Evolutionary conservation across 768 basidiomycete genomes (phyloP).

Genomic region (Suillus americanus): DNA sequence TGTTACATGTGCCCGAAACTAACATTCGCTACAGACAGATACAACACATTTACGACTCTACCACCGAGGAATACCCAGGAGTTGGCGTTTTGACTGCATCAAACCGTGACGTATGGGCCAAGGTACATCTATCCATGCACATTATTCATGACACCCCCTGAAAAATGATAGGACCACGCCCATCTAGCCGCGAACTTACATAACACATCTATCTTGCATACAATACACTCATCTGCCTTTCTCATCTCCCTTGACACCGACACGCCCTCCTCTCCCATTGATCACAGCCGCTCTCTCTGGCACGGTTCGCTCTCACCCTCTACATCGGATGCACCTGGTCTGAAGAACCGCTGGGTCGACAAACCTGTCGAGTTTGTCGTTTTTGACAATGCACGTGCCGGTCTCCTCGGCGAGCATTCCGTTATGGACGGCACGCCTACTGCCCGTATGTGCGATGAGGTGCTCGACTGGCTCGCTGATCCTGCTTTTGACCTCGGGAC

Average conservation of each 20-base stretch:
- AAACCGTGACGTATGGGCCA: constrained; percentile 87
- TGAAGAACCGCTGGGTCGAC: constrained; percentile 83
- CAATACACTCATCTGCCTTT: constrained; percentile 86
- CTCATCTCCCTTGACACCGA: constrained; percentile 73
- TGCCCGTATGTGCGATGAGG: constrained; percentile 66
- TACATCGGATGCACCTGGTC: constrained; percentile 37
- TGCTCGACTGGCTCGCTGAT: constrained; percentile 59
- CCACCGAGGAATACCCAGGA: constrained; percentile 61
- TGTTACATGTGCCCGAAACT: neutral
- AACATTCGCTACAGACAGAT: constrained; percentile 59
- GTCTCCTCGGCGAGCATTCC: constrained; percentile 92
- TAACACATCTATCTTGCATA: constrained; percentile 65
- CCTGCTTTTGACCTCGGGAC: constrained; percentile 66
- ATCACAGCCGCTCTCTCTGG: constrained; percentile 75
- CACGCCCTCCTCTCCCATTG: constrained; percentile 45
- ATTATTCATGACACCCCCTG: neutral
- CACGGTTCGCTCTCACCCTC: constrained; percentile 36
- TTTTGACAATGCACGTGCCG: constrained; percentile 77
- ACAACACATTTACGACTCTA: constrained; percentile 67
- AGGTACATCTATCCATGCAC: constrained; percentile 42
- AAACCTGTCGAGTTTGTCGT: constrained; percentile 89
- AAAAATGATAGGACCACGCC: constrained; percentile 54
- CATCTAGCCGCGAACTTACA: constrained; percentile 55
- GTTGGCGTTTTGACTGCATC: constrained; percentile 78
- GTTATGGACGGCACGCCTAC: constrained; percentile 90